Evolutionary conservation across 768 basidiomycete genomes (phyloP).

Genomic region (Serendipita sp.): DNA sequence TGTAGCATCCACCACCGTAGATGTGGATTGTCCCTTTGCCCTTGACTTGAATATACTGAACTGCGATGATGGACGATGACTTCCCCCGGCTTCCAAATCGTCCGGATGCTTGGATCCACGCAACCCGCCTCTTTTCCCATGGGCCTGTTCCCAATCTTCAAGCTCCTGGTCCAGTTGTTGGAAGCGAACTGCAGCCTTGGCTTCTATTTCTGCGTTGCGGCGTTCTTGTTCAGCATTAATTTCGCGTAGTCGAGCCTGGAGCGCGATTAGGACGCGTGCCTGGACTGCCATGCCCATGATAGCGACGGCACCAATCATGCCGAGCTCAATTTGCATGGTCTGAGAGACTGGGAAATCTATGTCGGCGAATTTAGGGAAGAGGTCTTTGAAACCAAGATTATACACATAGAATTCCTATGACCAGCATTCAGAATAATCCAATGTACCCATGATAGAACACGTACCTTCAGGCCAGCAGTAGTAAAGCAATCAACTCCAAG

Average conservation of each 20-base stretch:
- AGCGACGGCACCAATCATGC: conserved; percentile 67
- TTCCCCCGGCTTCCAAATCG: conserved; percentile 29
- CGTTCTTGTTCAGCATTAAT: conserved; percentile 59
- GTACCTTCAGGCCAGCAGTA: conserved; percentile 85
- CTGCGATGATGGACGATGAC: conserved; percentile 19
- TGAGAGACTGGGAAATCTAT: conserved; percentile 75
- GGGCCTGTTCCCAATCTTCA: conserved; percentile 75
- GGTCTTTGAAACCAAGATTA: conserved; percentile 71
- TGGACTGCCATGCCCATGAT: conserved; percentile 85
- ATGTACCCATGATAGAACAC: conserved; percentile 14
- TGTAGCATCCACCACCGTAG: conserved; percentile 39
- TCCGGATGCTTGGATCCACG: conserved; percentile 22
- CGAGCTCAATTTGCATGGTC: conserved; percentile 86
- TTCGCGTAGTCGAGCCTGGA: conserved; percentile 66
- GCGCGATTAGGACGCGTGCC: conserved; percentile 65
- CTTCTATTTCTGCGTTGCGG: conserved; percentile 61
- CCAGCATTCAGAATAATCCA: conserved; percentile 9
- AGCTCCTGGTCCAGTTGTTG: conserved; percentile 50
- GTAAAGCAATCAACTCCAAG: conserved; percentile 91
- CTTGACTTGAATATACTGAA: conserved; percentile 30
- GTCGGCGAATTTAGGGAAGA: conserved; percentile 64
- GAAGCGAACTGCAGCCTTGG: conserved; percentile 55
- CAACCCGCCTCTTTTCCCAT: conserved; percentile 43
- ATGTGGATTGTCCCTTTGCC: conserved; percentile 35
- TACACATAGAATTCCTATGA: conserved; percentile 72